Evolutionary conservation across 768 basidiomycete species (phyloP).

Genomic region (Pleurotus giganteus): DNA sequence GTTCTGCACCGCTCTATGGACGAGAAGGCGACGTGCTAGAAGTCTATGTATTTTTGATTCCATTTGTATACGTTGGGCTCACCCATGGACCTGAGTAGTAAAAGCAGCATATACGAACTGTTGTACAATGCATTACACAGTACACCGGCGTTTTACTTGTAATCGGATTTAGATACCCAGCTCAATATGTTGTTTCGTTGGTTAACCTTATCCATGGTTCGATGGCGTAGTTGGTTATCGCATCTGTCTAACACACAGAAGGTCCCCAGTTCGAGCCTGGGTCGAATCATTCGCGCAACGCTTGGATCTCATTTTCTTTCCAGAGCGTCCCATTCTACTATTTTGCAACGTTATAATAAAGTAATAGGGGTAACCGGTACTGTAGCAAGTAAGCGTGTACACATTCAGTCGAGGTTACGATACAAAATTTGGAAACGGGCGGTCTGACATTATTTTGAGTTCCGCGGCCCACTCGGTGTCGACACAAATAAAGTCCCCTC

Average conservation of each 20-base stretch:
- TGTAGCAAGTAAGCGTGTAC: no score
- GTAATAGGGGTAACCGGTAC: no score
- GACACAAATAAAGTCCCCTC: background rate
- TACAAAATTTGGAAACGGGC: background rate
- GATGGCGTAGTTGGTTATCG: constrained; percentile 81
- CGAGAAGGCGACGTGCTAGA: background rate
- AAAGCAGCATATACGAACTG: no score
- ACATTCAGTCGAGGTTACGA: no score
- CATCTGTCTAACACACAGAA: constrained; percentile 84
- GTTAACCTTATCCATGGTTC: constrained; percentile 2
- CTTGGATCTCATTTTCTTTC: background rate
- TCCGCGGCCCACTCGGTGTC: background rate
- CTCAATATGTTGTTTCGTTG: background rate
- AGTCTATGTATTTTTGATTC: background rate
- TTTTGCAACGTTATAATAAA: no score
- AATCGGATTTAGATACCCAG: no score
- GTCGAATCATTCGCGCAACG: constrained; percentile 34
- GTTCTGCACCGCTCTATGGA: constrained; percentile 1
- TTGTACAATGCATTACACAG: no score
- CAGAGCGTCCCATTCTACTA: background rate
- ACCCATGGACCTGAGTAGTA: background rate
- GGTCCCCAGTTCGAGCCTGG: constrained; percentile 72
- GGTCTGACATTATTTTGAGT: background rate
- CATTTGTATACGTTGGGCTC: background rate
- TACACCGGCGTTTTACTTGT: no score